Conservation (phyloP, 495 filamentous ascomycete genomes). For the Aspergillus nidulans region DNA sequence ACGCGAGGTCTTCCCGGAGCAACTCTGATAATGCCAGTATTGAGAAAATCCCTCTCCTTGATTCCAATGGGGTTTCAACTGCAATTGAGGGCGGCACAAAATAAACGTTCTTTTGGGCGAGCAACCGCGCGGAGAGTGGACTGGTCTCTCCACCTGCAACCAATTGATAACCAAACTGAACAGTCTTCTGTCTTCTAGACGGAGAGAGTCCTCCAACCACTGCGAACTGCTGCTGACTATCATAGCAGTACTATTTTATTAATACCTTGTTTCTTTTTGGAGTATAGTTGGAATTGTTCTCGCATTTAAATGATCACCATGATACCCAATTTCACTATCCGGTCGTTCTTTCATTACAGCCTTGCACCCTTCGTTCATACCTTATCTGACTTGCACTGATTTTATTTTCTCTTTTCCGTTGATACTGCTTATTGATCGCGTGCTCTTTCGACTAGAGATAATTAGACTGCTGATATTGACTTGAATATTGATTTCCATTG, state of each 20-base stretch:
- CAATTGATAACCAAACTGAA: too few species aligned
- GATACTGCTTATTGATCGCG: background rate
- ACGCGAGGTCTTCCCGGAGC: constrained; percentile 7
- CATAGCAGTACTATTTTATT: background rate
- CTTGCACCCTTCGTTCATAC: background rate
- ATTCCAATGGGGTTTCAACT: constrained; percentile 27
- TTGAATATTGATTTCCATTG: background rate
- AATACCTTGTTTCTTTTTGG: background rate
- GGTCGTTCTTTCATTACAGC: constrained; percentile 5
- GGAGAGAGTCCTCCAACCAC: background rate
- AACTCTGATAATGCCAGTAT: constrained; percentile 32
- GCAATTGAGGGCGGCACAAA: constrained; percentile 16
- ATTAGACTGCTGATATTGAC: background rate
- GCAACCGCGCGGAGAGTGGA: too few species aligned
- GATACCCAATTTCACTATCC: constrained; percentile 18
- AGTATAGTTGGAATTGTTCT: constrained; percentile 3
- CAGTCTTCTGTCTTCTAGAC: too few species aligned
- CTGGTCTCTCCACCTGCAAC: too few species aligned
- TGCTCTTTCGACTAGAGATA: background rate
- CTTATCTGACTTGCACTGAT: background rate
- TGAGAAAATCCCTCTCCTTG: constrained; percentile 41
- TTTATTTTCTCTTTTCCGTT: background rate
- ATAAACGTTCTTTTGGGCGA: too few species aligned
- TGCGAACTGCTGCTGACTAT: background rate
- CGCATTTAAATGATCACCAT: constrained; percentile 10